phyloP scores from a whole-genome alignment of 169 alveolate genomes.

The Plasmodium chabaudi region DNA sequence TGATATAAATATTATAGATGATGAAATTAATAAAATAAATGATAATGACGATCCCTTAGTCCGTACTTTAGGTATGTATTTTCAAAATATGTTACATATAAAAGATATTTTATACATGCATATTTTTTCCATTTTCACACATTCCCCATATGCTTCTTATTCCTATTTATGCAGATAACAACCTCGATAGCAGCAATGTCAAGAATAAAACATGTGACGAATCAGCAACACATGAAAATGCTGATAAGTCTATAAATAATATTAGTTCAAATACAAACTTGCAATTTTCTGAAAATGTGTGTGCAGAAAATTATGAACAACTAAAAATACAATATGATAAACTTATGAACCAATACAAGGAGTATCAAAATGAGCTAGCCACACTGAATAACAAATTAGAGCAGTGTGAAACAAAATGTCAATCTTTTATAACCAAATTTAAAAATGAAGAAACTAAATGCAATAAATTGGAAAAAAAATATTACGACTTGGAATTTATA shows the following conservation, averaged over 20 bases:
- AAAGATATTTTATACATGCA: too few species aligned
- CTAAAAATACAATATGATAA: conserved; percentile 8
- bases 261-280: too few species aligned
- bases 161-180: too few species aligned
- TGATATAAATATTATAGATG: conserved; percentile 40
- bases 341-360: background rate
- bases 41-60: background rate
- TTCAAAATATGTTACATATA: too few species aligned
- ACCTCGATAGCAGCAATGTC: too few species aligned
- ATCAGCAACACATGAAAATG: too few species aligned
- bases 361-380: background rate
- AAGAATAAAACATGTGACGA: too few species aligned
- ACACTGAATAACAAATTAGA: background rate
- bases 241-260: too few species aligned
- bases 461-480: conserved; percentile 25
- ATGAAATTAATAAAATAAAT: conserved; percentile 27
- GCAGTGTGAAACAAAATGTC: conserved; percentile 16
- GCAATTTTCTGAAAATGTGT: too few species aligned
- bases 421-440: background rate
- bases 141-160: too few species aligned
- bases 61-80: too few species aligned
- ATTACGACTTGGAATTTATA: background rate
- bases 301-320: conserved; percentile 29
- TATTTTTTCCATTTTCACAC: too few species aligned
- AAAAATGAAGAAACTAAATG: background rate